phyloP scores from a whole-genome alignment of 768 basidiomycete species.

The Bullera alba region DNA sequence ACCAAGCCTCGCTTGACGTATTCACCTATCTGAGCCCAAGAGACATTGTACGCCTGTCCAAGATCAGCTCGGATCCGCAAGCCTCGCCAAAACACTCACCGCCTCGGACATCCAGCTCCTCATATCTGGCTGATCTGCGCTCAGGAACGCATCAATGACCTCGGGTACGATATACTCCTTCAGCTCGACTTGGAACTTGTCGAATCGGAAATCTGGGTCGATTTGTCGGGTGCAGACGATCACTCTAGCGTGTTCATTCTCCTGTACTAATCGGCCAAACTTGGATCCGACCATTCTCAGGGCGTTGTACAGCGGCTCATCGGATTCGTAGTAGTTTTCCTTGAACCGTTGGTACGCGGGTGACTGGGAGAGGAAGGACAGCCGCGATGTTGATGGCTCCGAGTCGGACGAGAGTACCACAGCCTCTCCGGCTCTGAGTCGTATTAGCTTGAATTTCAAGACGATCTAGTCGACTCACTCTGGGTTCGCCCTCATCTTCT shows the following conservation, averaged over 20 bases:
- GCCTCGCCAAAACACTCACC: slow-evolving; percentile 60
- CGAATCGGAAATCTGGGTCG: slow-evolving; percentile 80
- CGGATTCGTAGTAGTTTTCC: slow-evolving; percentile 78
- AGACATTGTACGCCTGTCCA: slow-evolving; percentile 83
- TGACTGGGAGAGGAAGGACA: slow-evolving; percentile 26
- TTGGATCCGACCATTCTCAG: slow-evolving; percentile 76
- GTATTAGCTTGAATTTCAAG: background rate
- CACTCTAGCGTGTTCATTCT: slow-evolving; percentile 97
- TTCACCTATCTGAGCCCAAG: slow-evolving; percentile 95
- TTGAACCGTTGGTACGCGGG: slow-evolving; percentile 33
- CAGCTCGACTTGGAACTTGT: slow-evolving; percentile 79
- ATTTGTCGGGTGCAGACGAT: slow-evolving; percentile 75
- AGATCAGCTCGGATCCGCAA: background rate
- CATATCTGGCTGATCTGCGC: slow-evolving; percentile 77
- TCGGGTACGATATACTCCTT: slow-evolving; percentile 97
- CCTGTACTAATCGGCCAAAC: slow-evolving; percentile 78
- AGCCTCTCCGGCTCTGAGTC: slow-evolving; percentile 69
- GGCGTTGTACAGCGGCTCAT: slow-evolving; percentile 76
- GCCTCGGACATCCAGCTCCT: slow-evolving; percentile 92
- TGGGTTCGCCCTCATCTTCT: slow-evolving; percentile 59
- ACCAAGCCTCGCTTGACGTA: slow-evolving; percentile 83
- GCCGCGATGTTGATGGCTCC: slow-evolving; percentile 23
- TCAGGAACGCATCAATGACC: slow-evolving; percentile 90
- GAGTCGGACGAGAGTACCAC: slow-evolving; percentile 57
- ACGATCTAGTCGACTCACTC: slow-evolving; percentile 59